Conservation (phyloP, 768 basidiomycete species). For the Floccularia luteovirens region DNA sequence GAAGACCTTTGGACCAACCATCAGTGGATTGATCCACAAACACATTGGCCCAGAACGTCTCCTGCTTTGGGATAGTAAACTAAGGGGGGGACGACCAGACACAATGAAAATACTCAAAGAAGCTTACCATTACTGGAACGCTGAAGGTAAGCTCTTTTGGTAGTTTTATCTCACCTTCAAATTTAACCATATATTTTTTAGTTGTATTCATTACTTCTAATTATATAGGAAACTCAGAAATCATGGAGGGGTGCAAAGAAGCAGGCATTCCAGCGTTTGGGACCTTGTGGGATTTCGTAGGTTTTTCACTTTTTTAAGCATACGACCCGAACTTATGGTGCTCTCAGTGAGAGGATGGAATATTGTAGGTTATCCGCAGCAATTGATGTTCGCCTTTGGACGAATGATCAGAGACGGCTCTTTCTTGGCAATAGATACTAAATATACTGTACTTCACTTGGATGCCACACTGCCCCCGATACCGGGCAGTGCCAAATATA, state of each 20-base stretch:
- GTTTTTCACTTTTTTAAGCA: slow-evolving; percentile 10
- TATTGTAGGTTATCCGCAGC: slow-evolving; percentile 9
- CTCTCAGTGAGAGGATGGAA: slow-evolving; percentile 12
- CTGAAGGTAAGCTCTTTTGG: slow-evolving; percentile 41
- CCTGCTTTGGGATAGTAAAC: slow-evolving; percentile 72
- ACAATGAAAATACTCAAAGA: slow-evolving; percentile 72
- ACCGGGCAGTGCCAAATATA: slow-evolving; percentile 18
- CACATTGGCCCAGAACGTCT: slow-evolving; percentile 69
- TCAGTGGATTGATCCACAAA: slow-evolving; percentile 62
- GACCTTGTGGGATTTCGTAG: slow-evolving; percentile 64
- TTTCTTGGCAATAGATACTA: slow-evolving; percentile 17
- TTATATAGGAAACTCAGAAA: slow-evolving; percentile 68
- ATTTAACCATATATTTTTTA: slow-evolving; percentile 13
- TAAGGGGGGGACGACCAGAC: slow-evolving; percentile 67
- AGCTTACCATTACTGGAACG: slow-evolving; percentile 59
- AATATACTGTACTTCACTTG: slow-evolving; percentile 15
- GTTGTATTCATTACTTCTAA: slow-evolving; percentile 86
- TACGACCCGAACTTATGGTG: slow-evolving; percentile 6
- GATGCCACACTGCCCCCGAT: slow-evolving; percentile 23
- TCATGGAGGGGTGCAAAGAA: slow-evolving; percentile 72
- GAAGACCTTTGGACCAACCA: slow-evolving; percentile 67
- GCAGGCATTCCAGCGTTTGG: slow-evolving; percentile 62
- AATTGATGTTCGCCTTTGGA: slow-evolving; percentile 14
- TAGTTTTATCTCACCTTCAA: slow-evolving; percentile 1
- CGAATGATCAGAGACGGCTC: slow-evolving; percentile 11